A percentile compares a stretch with the other conserved stretches of the same genome.
phyloP scores from a whole-genome alignment of 2,329 filamentous ascomycete species.

The Dactylellina sp. region DNA sequence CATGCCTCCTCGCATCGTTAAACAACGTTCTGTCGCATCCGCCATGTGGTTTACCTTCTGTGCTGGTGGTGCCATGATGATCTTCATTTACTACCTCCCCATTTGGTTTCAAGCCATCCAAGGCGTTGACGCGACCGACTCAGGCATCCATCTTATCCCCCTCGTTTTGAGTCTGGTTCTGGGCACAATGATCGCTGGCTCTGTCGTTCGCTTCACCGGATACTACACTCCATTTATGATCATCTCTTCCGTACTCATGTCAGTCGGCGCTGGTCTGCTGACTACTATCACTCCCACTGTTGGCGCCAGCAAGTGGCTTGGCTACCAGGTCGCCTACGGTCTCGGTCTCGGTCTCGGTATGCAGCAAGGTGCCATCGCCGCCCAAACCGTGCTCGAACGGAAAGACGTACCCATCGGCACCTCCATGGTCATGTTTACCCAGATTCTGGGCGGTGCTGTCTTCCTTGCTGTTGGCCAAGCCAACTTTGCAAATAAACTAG shows the following conservation, averaged over 20 bases:
- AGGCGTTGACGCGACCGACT: slow-evolving; percentile 67
- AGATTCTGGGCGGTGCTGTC: slow-evolving; percentile 72
- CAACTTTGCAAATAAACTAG: slow-evolving; percentile 67
- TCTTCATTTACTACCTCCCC: slow-evolving; percentile 69
- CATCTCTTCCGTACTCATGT: slow-evolving; percentile 67
- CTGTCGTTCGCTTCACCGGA: slow-evolving; percentile 68
- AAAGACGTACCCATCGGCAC: slow-evolving; percentile 70
- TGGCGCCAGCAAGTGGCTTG: slow-evolving; percentile 66
- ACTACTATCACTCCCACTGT: slow-evolving; percentile 65
- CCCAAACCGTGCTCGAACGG: slow-evolving; percentile 69
- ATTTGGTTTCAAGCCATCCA: slow-evolving; percentile 71
- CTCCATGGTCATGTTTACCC: slow-evolving; percentile 70
- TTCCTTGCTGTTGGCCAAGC: slow-evolving; percentile 71
- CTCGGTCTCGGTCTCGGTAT: slow-evolving; percentile 71
- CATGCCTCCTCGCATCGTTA: slow-evolving; percentile 70
- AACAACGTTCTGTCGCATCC: slow-evolving; percentile 69
- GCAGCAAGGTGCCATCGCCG: slow-evolving; percentile 70
- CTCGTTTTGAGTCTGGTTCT: slow-evolving; percentile 69
- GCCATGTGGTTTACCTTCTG: slow-evolving; percentile 67
- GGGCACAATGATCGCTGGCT: slow-evolving; percentile 67
- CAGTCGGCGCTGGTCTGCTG: slow-evolving; percentile 69
- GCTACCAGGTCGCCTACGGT: slow-evolving; percentile 65
- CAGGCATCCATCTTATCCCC: slow-evolving; percentile 70
- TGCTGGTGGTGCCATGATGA: slow-evolving; percentile 68
- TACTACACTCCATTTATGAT: slow-evolving; percentile 73